A percentile compares a stretch with the other conserved stretches of the same genome.
Conservation (phyloP, 75 land plant species). For the Isoetes taiwanensis region DNA sequence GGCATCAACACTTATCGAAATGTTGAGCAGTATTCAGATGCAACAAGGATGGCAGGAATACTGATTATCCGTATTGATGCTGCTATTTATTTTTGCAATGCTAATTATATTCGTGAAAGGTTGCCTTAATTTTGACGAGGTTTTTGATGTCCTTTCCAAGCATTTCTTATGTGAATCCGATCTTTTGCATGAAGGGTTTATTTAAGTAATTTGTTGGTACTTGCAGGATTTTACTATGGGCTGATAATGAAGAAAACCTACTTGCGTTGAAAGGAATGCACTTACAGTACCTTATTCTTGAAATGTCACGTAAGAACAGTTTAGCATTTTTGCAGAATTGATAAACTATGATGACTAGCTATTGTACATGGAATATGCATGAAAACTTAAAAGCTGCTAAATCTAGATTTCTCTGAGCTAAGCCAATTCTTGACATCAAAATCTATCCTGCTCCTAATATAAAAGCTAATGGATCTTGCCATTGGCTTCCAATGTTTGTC, state of each 20-base stretch:
- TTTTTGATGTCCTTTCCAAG: neutral
- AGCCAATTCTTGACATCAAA: too few species aligned
- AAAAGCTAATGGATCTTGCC: too few species aligned
- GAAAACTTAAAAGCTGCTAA: too few species aligned
- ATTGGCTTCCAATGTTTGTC: too few species aligned
- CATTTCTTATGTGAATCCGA: neutral
- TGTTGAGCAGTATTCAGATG: constrained; percentile 40
- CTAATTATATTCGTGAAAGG: constrained; percentile 54
- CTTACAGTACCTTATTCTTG: constrained; percentile 47
- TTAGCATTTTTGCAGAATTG: too few species aligned
- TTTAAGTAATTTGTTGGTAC: neutral
- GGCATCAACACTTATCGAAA: constrained; percentile 42
- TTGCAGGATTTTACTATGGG: constrained; percentile 62
- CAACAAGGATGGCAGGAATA: constrained; percentile 27
- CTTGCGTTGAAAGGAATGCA: constrained; percentile 19
- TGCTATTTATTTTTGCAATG: constrained; percentile 45
- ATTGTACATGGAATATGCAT: too few species aligned
- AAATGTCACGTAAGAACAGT: constrained; percentile 49
- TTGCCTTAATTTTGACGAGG: neutral
- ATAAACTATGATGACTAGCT: too few species aligned
- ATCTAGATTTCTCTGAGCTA: too few species aligned
- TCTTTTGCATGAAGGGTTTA: too few species aligned
- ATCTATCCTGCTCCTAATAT: too few species aligned
- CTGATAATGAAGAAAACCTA: constrained; percentile 50
- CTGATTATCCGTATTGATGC: constrained; percentile 42